These are phyloP conservation scores for Cryphonectria naterciae DNA, from an alignment of 2,329 filamentous ascomycete genomes.

Conservation along the genomic window DNA sequence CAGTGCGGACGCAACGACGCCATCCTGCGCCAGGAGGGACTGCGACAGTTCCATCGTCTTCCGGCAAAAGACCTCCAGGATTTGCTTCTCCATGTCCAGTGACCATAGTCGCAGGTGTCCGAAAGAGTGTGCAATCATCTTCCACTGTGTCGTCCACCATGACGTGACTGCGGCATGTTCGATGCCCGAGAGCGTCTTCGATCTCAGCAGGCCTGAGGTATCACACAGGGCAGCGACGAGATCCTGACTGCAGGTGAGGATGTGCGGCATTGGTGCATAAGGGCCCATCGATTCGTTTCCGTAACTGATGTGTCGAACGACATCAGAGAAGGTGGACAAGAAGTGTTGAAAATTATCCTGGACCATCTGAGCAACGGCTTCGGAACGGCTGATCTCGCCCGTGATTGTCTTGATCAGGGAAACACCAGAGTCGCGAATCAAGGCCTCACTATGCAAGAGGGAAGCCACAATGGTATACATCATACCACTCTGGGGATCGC, in stretches of 20 bases:
- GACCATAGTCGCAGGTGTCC: constrained; percentile 85
- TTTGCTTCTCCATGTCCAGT: constrained; percentile 69
- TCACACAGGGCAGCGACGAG: constrained; percentile 62
- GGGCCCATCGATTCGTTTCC: constrained; percentile 45
- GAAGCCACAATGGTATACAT: constrained; percentile 77
- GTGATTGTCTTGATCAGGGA: constrained; percentile 84
- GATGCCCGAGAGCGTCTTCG: constrained; percentile 58
- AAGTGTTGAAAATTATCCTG: constrained; percentile 49
- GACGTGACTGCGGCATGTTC: constrained; percentile 70
- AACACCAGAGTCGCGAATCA: constrained; percentile 78
- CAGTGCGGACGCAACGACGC: constrained; percentile 76
- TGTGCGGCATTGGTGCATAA: constrained; percentile 61
- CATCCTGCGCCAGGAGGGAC: constrained; percentile 81
- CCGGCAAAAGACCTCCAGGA: constrained; percentile 91
- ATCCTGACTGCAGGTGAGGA: constrained; percentile 61
- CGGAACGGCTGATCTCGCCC: constrained; percentile 60
- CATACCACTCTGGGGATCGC: constrained; percentile 60
- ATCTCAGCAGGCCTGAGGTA: constrained; percentile 58
- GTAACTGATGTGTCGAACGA: constrained; percentile 49
- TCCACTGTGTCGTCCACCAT: constrained; percentile 88
- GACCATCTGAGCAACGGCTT: constrained; percentile 53
- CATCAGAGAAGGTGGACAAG: constrained; percentile 49
- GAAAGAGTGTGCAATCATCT: constrained; percentile 79
- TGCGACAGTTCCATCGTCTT: constrained; percentile 95
- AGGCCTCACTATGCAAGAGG: constrained; percentile 78